Percentiles rank a stretch among this genome's conserved stretches.
These are phyloP conservation scores for Citeromyces hawaiiensis DNA, from an alignment of 1,139 yeast species.

Conservation along the genomic window DNA sequence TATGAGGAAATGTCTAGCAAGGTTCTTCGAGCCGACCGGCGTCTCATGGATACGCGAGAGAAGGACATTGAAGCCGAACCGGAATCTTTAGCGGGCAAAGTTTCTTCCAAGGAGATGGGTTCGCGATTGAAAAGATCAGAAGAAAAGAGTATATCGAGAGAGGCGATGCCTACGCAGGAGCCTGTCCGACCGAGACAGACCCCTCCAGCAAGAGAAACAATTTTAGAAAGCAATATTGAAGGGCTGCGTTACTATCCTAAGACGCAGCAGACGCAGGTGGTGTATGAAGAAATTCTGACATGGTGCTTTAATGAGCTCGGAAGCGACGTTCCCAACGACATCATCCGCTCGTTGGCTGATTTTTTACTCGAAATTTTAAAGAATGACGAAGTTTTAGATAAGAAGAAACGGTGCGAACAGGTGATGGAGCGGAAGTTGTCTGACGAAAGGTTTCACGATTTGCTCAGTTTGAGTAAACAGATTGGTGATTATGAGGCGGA, in stretches of 20 bases:
- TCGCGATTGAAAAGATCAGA: constrained; percentile 19
- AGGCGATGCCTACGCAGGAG: constrained; percentile 3
- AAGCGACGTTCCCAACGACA: constrained; percentile 43
- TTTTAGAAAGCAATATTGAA: constrained; percentile 21
- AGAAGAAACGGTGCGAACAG: constrained; percentile 25
- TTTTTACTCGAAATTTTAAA: constrained; percentile 40
- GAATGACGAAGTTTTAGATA: constrained; percentile 22
- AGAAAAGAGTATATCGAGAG: constrained; percentile 3
- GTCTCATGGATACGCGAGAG: constrained; percentile 20
- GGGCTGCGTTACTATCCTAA: constrained; percentile 37
- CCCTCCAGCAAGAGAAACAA: constrained; percentile 6
- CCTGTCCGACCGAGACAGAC: background rate
- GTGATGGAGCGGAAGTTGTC: constrained; percentile 32
- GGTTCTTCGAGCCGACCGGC: constrained; percentile 47
- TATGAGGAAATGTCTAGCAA: constrained; percentile 68
- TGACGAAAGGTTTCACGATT: constrained; percentile 36
- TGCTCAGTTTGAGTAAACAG: constrained; percentile 33
- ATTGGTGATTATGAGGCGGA: constrained; percentile 41
- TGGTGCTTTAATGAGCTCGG: constrained; percentile 37
- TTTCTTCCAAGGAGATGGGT: constrained; percentile 63
- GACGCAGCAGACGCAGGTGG: constrained; percentile 26
- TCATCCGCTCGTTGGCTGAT: constrained; percentile 50
- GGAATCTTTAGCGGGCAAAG: constrained; percentile 53
- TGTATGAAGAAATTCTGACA: constrained; percentile 30
- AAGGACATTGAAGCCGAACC: constrained; percentile 41